Evolutionary conservation across 331 rosid genomes (phyloP).

Genomic region (Prunus yedoensis): DNA sequence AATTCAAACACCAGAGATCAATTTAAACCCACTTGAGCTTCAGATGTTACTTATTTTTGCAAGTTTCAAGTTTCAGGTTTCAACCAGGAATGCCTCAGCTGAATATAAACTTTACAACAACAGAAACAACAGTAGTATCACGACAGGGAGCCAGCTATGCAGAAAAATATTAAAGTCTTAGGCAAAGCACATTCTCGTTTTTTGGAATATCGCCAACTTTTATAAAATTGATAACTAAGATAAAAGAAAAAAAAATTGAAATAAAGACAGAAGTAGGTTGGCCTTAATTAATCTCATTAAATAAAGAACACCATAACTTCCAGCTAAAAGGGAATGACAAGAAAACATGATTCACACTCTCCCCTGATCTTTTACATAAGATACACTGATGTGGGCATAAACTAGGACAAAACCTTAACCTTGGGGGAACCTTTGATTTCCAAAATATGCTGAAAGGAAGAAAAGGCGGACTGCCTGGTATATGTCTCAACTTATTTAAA

Average conservation of each 20-base stretch:
- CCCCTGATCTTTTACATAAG: no score
- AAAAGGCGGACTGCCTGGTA: no score
- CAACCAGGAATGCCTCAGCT: not conserved
- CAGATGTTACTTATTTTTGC: not conserved
- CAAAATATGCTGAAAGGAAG: no score
- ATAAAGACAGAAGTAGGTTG: not conserved
- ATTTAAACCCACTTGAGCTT: slow-evolving; percentile 12
- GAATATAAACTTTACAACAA: not conserved
- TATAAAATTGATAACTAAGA: not conserved
- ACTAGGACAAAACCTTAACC: no score
- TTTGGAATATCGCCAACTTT: not conserved
- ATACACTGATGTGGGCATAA: no score
- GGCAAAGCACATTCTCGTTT: not conserved
- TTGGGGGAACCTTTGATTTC: no score
- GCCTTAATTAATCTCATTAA: no score
- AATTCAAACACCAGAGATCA: slow-evolving; percentile 14
- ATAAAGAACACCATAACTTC: no score
- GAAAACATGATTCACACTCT: no score
- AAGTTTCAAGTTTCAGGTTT: not conserved
- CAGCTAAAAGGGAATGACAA: no score
- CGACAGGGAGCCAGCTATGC: not conserved
- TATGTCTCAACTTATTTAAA: no score
- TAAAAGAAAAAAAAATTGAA: no score
- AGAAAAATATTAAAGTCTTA: not conserved
- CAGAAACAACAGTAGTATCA: not conserved